phyloP scores from a whole-genome alignment of 768 basidiomycete genomes.

The Trametopsis cervina region DNA sequence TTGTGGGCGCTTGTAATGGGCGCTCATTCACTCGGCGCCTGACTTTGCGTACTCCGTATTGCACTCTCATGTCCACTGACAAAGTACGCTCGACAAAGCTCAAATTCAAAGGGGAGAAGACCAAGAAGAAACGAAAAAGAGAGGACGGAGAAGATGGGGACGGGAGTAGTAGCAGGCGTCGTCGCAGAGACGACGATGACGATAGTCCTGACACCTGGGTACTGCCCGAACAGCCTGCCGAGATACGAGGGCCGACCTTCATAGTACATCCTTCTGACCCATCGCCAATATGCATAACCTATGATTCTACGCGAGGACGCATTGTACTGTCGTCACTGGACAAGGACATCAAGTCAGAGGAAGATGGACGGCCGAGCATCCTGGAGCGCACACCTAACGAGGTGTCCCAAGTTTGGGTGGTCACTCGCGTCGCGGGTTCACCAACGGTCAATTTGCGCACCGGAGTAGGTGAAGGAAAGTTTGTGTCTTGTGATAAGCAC shows the following conservation, averaged over 20 bases:
- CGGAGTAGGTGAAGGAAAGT: constrained; percentile 84
- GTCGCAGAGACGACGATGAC: constrained; percentile 47
- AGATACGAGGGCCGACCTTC: constrained; percentile 87
- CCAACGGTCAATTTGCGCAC: constrained; percentile 81
- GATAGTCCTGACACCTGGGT: constrained; percentile 76
- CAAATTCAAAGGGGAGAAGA: constrained; percentile 86
- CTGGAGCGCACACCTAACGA: constrained; percentile 71
- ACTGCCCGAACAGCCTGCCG: constrained; percentile 56
- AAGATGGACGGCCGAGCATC: constrained; percentile 36
- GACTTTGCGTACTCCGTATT: constrained; percentile 20
- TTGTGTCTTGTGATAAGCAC: constrained; percentile 81
- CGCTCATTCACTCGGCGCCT: neutral
- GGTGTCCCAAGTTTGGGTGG: constrained; percentile 88
- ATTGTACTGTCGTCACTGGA: constrained; percentile 61
- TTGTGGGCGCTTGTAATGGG: constrained; percentile 3
- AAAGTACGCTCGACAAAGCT: constrained; percentile 69
- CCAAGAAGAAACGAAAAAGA: constrained; percentile 75
- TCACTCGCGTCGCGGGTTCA: constrained; percentile 79
- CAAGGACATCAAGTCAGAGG: constrained; percentile 44
- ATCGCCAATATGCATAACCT: constrained; percentile 68
- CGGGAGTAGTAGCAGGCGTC: constrained; percentile 28
- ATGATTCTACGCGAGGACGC: constrained; percentile 66
- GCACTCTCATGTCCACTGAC: constrained; percentile 29
- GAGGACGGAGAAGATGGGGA: constrained; percentile 41
- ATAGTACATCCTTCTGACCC: constrained; percentile 79